These are phyloP conservation scores for Mycena vulgaris DNA, from an alignment of 768 basidiomycete species.

Conservation along the genomic window DNA sequence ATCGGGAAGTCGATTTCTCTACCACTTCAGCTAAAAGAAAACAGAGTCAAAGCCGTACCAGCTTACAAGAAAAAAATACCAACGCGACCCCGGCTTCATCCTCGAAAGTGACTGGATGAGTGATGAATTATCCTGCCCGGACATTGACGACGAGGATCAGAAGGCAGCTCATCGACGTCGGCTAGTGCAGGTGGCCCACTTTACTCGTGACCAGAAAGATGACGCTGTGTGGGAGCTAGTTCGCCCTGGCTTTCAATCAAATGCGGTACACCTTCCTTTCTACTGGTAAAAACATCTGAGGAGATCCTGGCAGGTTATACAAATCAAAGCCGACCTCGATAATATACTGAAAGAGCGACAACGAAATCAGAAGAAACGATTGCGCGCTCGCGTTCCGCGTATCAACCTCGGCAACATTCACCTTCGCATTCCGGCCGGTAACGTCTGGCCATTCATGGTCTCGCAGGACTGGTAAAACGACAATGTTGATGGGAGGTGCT, in stretches of 20 bases:
- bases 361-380: background rate
- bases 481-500: background rate
- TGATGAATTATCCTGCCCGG: background rate
- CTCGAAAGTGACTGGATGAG: background rate
- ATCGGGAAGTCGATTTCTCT: too few species aligned
- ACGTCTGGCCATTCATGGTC: background rate
- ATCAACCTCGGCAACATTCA: background rate
- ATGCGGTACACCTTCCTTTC: background rate
- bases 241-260: background rate
- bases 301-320: background rate
- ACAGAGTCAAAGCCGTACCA: background rate
- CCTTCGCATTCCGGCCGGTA: background rate
- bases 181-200: background rate
- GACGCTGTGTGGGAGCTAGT: background rate
- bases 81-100: background rate
- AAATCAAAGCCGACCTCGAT: background rate
- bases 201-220: background rate
- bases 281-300: background rate
- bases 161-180: background rate
- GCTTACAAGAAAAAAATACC: background rate
- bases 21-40: background rate
- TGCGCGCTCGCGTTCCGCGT: background rate
- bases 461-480: background rate
- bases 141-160: background rate
- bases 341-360: too few species aligned